Evolutionary conservation across 2,329 filamentous ascomycete genomes (phyloP), one percentile per base, ranked within the genome.

Genomic region (Macrophomina tecta): DNA sequence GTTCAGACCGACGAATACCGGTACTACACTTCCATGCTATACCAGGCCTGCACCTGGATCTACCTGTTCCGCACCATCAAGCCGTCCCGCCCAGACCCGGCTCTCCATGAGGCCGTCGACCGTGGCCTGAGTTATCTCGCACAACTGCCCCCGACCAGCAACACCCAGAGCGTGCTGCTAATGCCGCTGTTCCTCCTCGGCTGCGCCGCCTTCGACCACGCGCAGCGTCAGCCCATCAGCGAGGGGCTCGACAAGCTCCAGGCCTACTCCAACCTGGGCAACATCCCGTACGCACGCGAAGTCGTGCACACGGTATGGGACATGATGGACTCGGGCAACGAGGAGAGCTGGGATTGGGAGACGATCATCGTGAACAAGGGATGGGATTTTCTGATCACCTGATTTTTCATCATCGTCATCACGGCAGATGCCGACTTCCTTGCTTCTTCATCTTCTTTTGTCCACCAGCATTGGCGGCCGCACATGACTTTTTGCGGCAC

Each of bases 341-440:
- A 83, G 67, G 83, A 87, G 66, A 85, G 83, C 65, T 89, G 87
- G 87, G 86, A 89, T 73, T 89, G 86, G 86, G 87, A 89, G 75
- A 84, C 79, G 68, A 85, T 88, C 67, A 87, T 89, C 69, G 78
- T 82, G 56, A 80, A 82, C 60, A 84, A 86, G 77, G 83, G 84
- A 23, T 87, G 86, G 82, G 86, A 89, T 71, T 88, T 89, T 70
- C 77, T 89, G 70, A 83, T 87, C 69, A 88, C 86, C 69, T 89
- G 75, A 81, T 46, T 14, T 8, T 8, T 23, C 49, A 32, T 23
- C 23, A 23, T 3, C 23, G 23, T 23, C 23, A 23, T 23, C 3
- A 23, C 23, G 23, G 23, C 23, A 23, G 23, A 23, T 23, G 23
- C 23, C 23, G 28, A 16, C 28, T 53, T 36, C 30, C 23, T 12